phyloP scores from a whole-genome alignment of 495 filamentous ascomycete genomes.

The Thozetella sp. region DNA sequence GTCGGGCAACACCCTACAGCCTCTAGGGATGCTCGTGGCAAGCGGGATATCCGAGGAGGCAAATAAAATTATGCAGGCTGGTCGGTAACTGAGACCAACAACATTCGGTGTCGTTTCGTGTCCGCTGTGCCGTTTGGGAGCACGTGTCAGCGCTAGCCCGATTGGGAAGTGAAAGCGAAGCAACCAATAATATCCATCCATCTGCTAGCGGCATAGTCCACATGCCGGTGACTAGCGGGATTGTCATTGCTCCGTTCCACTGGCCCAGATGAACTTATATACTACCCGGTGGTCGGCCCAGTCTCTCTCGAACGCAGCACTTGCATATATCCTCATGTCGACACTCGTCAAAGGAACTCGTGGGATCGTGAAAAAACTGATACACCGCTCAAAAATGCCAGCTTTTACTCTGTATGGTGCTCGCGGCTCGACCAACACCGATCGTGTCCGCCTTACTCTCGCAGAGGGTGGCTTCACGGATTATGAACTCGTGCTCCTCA shows the following conservation, averaged over 20 bases:
- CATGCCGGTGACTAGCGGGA: no score
- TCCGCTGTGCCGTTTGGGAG: not conserved
- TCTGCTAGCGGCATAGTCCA: no score
- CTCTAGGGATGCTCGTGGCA: constrained; percentile 6
- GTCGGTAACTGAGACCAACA: constrained; percentile 20
- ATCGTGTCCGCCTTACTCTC: constrained; percentile 37
- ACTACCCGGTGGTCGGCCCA: not conserved
- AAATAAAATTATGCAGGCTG: constrained; percentile 25
- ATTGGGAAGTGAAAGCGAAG: constrained; percentile 33
- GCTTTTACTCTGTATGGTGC: constrained; percentile 38
- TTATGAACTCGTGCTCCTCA: constrained; percentile 34
- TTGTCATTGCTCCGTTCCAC: no score
- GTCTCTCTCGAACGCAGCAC: not conserved
- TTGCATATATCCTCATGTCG: not conserved
- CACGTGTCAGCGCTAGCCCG: constrained; percentile 22
- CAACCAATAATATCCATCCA: constrained; percentile 26
- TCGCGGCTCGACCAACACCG: constrained; percentile 36
- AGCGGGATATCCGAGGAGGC: constrained; percentile 30
- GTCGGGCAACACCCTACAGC: not conserved
- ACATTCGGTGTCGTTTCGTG: no score
- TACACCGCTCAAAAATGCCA: constrained; percentile 32
- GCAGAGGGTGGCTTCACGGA: constrained; percentile 37
- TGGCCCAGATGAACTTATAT: not conserved
- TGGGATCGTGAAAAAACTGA: constrained; percentile 23
- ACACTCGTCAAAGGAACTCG: constrained; percentile 15